phyloP scores from a whole-genome alignment of 208 protist genomes.

The Trypanosoma melophagium region DNA sequence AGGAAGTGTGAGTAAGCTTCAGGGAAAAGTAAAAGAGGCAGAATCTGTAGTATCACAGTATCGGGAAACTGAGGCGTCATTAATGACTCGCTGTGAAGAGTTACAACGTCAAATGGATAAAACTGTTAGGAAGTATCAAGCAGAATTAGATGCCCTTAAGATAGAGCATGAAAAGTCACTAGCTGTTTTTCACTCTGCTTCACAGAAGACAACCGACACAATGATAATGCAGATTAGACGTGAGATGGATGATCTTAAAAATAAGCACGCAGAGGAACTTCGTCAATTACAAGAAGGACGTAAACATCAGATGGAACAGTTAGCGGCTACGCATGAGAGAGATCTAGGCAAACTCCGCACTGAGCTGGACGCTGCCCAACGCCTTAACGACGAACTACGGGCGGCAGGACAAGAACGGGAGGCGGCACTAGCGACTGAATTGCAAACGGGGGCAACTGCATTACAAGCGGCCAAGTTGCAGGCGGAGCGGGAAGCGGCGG shows the following conservation, averaged over 20 bases:
- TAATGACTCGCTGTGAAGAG: conserved; percentile 21
- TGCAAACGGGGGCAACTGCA: neutral
- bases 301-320: neutral
- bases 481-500: conserved; percentile 1
- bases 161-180: conserved; percentile 2
- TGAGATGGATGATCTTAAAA: conserved; percentile 17
- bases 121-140: conserved; percentile 14
- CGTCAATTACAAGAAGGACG: conserved; percentile 9
- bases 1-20: conserved; percentile 21
- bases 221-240: neutral
- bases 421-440: conserved; percentile 10
- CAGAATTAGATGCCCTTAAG: conserved; percentile 11
- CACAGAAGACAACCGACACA: conserved; percentile 11
- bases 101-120: conserved; percentile 30
- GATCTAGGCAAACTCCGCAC: neutral
- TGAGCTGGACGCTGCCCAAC: neutral
- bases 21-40: neutral
- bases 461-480: conserved; percentile 14
- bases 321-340: conserved; percentile 10
- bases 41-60: conserved; percentile 13
- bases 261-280: conserved; percentile 9
- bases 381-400: neutral
- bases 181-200: neutral
- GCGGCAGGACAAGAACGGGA: neutral
- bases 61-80: neutral